Percentiles rank a stretch among this genome's conserved stretches.
Evolutionary conservation across 768 basidiomycete genomes (phyloP).

Genomic region (Termitomyces eurrhizus): DNA sequence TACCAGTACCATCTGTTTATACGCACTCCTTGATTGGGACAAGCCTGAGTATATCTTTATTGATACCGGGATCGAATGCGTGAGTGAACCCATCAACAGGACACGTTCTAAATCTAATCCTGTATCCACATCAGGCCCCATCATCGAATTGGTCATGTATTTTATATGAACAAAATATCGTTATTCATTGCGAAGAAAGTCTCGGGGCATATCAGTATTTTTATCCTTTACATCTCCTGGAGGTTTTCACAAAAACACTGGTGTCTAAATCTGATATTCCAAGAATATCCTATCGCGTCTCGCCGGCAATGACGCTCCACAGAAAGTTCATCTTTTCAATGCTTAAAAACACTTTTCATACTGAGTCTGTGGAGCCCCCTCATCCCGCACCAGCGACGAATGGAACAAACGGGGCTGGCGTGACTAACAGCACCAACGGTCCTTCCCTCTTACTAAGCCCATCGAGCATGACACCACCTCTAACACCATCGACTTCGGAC

Average conservation of each 20-base stretch:
- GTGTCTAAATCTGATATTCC: slow-evolving; percentile 31
- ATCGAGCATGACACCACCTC: not conserved
- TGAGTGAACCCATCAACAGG: slow-evolving; percentile 31
- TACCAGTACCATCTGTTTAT: slow-evolving; percentile 54
- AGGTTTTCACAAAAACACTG: slow-evolving; percentile 26
- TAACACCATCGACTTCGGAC: not conserved
- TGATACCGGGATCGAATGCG: slow-evolving; percentile 71
- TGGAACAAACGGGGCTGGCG: not conserved
- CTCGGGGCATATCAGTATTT: slow-evolving; percentile 65
- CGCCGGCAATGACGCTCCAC: slow-evolving; percentile 42
- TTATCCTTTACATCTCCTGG: slow-evolving; percentile 50
- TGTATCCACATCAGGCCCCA: slow-evolving; percentile 36
- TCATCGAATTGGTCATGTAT: slow-evolving; percentile 81
- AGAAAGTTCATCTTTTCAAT: slow-evolving; percentile 52
- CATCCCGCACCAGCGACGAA: not conserved
- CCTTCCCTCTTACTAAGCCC: not conserved
- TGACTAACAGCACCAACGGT: not conserved
- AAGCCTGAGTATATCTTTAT: slow-evolving; percentile 65
- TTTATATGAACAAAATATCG: slow-evolving; percentile 58
- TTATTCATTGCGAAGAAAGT: slow-evolving; percentile 71
- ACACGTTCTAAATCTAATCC: not conserved
- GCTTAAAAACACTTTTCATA: not conserved
- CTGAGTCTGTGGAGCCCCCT: too few species aligned
- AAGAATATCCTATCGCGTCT: slow-evolving; percentile 33
- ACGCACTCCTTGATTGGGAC: slow-evolving; percentile 64